These are phyloP conservation scores for Yamadazyma sp. DNA, from an alignment of 805 yeast species.

Conservation along the genomic window DNA sequence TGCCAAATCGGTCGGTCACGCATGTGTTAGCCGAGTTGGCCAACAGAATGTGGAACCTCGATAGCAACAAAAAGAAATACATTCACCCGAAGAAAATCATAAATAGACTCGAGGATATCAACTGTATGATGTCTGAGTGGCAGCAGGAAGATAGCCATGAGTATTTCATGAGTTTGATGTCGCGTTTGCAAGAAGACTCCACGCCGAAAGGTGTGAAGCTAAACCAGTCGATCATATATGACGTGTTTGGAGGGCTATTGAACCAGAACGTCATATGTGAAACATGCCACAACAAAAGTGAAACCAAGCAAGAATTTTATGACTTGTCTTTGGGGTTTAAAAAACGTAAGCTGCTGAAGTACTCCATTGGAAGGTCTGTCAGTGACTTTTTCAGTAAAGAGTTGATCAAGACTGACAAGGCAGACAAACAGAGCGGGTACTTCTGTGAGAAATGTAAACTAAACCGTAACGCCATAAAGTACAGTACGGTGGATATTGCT, in stretches of 20 bases:
- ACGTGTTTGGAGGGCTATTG: slow-evolving; percentile 89
- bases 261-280: slow-evolving; percentile 84
- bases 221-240: slow-evolving; percentile 79
- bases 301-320: slow-evolving; percentile 90
- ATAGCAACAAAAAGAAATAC: slow-evolving; percentile 42
- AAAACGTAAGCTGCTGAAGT: slow-evolving; percentile 42
- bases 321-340: slow-evolving; percentile 82
- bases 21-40: slow-evolving; percentile 67
- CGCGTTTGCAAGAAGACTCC: slow-evolving; percentile 86
- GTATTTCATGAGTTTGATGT: slow-evolving; percentile 88
- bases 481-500: slow-evolving; percentile 69
- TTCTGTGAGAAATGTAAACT: slow-evolving; percentile 83
- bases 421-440: slow-evolving; percentile 76
- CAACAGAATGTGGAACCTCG: slow-evolving; percentile 66
- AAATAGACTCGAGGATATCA: slow-evolving; percentile 72
- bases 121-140: slow-evolving; percentile 97
- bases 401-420: slow-evolving; percentile 63
- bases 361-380: slow-evolving; percentile 73
- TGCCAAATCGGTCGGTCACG: slow-evolving; percentile 60
- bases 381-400: slow-evolving; percentile 84
- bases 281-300: slow-evolving; percentile 76
- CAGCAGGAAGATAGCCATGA: slow-evolving; percentile 98
- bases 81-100: slow-evolving; percentile 78
- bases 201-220: slow-evolving; percentile 88
- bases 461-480: slow-evolving; percentile 74